Evolutionary conservation across 768 basidiomycete genomes (phyloP), one percentile per base, ranked within the genome.

Genomic region (Suillus discolor): DNA sequence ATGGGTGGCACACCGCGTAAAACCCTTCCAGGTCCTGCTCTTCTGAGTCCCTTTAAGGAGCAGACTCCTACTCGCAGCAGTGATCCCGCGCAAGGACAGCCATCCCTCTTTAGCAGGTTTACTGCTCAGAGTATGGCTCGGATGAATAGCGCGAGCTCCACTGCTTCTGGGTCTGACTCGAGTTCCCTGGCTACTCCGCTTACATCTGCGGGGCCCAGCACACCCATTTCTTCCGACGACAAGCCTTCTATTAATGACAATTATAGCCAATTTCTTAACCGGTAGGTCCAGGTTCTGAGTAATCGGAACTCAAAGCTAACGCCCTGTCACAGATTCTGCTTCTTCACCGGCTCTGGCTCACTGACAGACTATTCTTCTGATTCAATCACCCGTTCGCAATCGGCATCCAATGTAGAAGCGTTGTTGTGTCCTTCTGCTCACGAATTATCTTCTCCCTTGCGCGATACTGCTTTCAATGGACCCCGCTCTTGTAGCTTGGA

Each of bases 291-390:
- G 39, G 57, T 51, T 59, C 2, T 20, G 42, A 55, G 62, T 51
- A 31, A 38, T 45, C 1, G 3, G n/a, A 34, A 12, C 49, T n/a
- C 4, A 16, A 47, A 3, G 36, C 25, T 72, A 51, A 77, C 9
- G 7, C 62, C 20, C 49, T 6, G 25, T 68, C 49, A 15, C 62
- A 93, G 92, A 70, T 93, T 90, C 75, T 93, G 92, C 79, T 93
- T 93, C 78, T 93, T 85, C 77, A 93, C 92, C 3, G 92, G 92
- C 1, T 70, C 81, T 4, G 84, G 81, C 41, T 72, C 78, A 4
- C 39, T 75, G 61, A 66, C 75, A n/a, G 76, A 75, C 59, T 73
- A 73, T 28, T 63, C 75, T 0, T 65, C 72, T 25, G 74, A 73
- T 23, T 34, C 39, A 6, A 66, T 81, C 12, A 74, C 79, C 23